phyloP scores from a whole-genome alignment of 2,329 filamentous ascomycete species.

The Scedosporium dehoogii region DNA sequence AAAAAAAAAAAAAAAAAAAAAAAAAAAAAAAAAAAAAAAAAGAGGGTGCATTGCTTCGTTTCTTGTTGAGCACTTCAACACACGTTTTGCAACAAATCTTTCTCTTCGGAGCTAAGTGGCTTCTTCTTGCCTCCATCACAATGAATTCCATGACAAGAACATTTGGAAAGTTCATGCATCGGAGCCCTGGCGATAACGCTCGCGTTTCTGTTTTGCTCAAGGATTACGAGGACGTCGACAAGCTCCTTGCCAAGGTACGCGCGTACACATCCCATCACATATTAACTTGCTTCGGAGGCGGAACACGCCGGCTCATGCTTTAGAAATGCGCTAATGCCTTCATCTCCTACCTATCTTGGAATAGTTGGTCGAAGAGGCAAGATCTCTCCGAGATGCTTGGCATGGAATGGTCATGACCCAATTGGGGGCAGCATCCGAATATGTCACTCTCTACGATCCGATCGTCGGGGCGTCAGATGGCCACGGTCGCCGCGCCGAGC shows the following conservation, averaged over 20 bases:
- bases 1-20: too few species aligned
- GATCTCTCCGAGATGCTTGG: slow-evolving; percentile 73
- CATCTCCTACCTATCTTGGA: slow-evolving; percentile 4
- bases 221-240: slow-evolving; percentile 74
- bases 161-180: slow-evolving; percentile 62
- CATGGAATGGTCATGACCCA: slow-evolving; percentile 60
- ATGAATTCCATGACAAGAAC: slow-evolving; percentile 68
- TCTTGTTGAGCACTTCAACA: too few species aligned
- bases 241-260: slow-evolving; percentile 59
- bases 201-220: slow-evolving; percentile 65
- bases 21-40: too few species aligned
- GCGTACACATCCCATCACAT: neutral
- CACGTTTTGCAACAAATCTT: too few species aligned
- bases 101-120: neutral
- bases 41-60: too few species aligned
- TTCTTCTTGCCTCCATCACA: slow-evolving; percentile 14
- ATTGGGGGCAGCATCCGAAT: slow-evolving; percentile 54
- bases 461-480: slow-evolving; percentile 57
- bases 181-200: slow-evolving; percentile 61
- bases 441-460: slow-evolving; percentile 66
- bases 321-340: neutral
- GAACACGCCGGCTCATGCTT: neutral
- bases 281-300: neutral
- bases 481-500: slow-evolving; percentile 40
- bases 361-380: slow-evolving; percentile 66